These are phyloP conservation scores for Ceriops decandra DNA, from an alignment of 345 rosid species.

Conservation along the genomic window DNA sequence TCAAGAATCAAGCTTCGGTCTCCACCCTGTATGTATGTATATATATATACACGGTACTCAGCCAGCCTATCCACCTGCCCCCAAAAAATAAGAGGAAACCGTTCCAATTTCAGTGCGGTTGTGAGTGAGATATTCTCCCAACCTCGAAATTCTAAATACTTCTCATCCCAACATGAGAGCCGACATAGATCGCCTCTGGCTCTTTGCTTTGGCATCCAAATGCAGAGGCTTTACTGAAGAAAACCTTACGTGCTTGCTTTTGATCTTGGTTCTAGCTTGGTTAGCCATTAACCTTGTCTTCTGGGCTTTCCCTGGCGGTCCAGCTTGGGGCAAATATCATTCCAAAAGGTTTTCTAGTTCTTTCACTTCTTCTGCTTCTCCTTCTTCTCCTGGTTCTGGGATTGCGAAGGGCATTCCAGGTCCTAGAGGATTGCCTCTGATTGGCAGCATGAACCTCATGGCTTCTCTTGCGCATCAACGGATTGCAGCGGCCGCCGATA, in stretches of 20 bases:
- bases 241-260: constrained; percentile 36
- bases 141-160: background rate
- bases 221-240: constrained; percentile 43
- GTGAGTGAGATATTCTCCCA: background rate
- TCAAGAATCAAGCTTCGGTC: too few relatives aligned
- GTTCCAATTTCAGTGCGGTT: background rate
- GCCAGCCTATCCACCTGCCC: background rate
- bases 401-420: constrained; percentile 49
- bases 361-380: background rate
- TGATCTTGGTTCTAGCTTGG: constrained; percentile 35
- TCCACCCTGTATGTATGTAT: constrained; percentile 25
- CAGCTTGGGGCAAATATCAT: constrained; percentile 63
- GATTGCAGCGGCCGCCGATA: constrained; percentile 41
- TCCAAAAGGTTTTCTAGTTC: constrained; percentile 15
- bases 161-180: constrained; percentile 10
- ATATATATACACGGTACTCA: constrained; percentile 3
- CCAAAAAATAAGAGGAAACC: background rate
- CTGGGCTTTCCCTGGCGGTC: constrained; percentile 70
- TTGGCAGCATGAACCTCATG: constrained; percentile 71
- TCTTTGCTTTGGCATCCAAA: constrained; percentile 53
- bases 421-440: constrained; percentile 59
- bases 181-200: constrained; percentile 18
- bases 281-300: constrained; percentile 35
- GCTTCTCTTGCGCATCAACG: constrained; percentile 51
- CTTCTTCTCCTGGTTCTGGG: background rate